Evolutionary conservation across 148 eudicot species (phyloP).

Genomic region (Vaccinium myrtillus): DNA sequence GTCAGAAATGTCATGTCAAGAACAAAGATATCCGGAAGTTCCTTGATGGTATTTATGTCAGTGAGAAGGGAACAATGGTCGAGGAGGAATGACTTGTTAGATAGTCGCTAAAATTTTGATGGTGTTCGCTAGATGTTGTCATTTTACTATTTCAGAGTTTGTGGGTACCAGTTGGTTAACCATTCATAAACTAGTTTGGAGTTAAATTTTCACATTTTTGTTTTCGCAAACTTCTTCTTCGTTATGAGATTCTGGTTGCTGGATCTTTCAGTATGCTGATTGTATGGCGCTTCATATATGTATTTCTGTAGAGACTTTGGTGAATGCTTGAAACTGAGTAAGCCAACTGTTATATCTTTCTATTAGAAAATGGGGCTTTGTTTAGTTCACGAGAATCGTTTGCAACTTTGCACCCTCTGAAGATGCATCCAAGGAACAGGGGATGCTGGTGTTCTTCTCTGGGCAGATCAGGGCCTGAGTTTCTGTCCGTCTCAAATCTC

Average conservation of each 20-base stretch:
- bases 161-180: background rate
- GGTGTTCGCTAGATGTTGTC: background rate
- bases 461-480: no score
- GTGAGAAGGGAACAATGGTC: conserved; percentile 46
- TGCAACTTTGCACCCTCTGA: background rate
- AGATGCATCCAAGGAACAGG: background rate
- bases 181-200: background rate
- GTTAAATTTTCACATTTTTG: conserved; percentile 6
- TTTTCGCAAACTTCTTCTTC: background rate
- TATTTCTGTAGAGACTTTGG: background rate
- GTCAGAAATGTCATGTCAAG: conserved; percentile 61
- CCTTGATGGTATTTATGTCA: conserved; percentile 59
- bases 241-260: background rate
- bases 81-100: conserved; percentile 35
- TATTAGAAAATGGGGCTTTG: background rate
- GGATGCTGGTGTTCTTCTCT: background rate
- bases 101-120: background rate
- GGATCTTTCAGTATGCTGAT: background rate
- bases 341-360: background rate
- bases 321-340: background rate
- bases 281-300: background rate
- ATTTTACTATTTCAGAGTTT: background rate
- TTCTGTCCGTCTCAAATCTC: no score
- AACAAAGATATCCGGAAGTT: conserved; percentile 60
- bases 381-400: background rate